A percentile compares a stretch with the other conserved stretches of the same genome.
Conservation (phyloP, 1,284 basidiomycete species). For the Pulchroboletus neoregius region DNA sequence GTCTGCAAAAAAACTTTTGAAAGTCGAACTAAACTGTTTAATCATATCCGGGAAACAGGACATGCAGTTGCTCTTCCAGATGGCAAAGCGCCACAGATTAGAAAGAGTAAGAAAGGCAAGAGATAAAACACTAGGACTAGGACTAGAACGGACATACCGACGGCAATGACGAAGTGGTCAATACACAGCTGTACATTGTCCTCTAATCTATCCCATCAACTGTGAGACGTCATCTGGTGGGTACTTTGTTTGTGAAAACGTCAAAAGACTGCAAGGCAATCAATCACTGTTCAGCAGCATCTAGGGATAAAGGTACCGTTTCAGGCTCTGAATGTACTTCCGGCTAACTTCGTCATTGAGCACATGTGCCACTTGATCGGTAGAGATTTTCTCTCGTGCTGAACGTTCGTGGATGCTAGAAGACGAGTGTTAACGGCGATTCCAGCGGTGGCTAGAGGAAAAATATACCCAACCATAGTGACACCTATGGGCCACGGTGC, state of each 20-base stretch:
- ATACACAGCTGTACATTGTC: neutral
- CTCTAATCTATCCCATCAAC: constrained; percentile 70
- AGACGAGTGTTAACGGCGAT: constrained; percentile 3
- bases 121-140: constrained; percentile 23
- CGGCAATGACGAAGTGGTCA: neutral
- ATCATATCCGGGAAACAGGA: constrained; percentile 67
- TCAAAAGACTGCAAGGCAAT: constrained; percentile 63
- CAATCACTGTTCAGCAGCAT: constrained; percentile 3
- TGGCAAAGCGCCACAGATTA: constrained; percentile 25
- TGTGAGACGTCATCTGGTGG: constrained; percentile 89
- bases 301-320: constrained; percentile 56
- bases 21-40: constrained; percentile 78
- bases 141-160: constrained; percentile 14
- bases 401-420: constrained; percentile 94
- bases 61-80: constrained; percentile 59
- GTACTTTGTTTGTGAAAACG: constrained; percentile 93
- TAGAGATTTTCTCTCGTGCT: constrained; percentile 94
- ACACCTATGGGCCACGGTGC: constrained; percentile 99
- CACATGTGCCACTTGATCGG: constrained; percentile 96
- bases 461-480: constrained; percentile 92
- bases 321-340: constrained; percentile 98
- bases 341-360: constrained; percentile 98
- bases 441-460: neutral
- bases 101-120: constrained; percentile 42
- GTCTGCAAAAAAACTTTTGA: constrained; percentile 64